These are phyloP conservation scores for Pythium periplocum DNA, from an alignment of 352 stramenopile species.

Conservation along the genomic window DNA sequence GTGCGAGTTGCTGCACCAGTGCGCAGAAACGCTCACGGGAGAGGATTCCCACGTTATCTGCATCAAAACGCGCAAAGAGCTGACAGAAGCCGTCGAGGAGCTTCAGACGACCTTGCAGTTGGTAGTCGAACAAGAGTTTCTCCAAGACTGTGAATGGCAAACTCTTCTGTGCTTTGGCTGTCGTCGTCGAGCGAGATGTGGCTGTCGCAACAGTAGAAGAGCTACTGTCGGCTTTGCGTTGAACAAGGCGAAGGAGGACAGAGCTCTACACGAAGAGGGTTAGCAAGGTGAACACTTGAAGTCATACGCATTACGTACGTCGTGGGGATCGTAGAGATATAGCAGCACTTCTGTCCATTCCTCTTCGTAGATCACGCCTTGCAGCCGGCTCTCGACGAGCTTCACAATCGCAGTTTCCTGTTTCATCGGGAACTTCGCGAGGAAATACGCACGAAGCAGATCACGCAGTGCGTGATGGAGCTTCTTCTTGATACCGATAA, in stretches of 20 bases:
- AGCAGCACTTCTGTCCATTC: slow-evolving; percentile 70
- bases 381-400: slow-evolving; percentile 38
- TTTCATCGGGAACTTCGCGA: slow-evolving; percentile 61
- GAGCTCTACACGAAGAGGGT: slow-evolving; percentile 29
- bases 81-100: slow-evolving; percentile 50
- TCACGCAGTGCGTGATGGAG: slow-evolving; percentile 70
- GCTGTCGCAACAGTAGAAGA: neutral
- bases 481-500: slow-evolving; percentile 69
- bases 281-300: neutral
- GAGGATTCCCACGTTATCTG: slow-evolving; percentile 54
- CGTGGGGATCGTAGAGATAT: slow-evolving; percentile 72
- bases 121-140: slow-evolving; percentile 69
- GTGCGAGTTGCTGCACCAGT: slow-evolving; percentile 7
- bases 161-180: neutral
- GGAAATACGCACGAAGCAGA: slow-evolving; percentile 64
- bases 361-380: slow-evolving; percentile 39
- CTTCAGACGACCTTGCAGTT: slow-evolving; percentile 57
- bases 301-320: slow-evolving; percentile 28
- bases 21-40: slow-evolving; percentile 6
- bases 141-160: slow-evolving; percentile 59
- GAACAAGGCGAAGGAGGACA: slow-evolving; percentile 35
- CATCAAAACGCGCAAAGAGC: slow-evolving; percentile 44
- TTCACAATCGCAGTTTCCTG: slow-evolving; percentile 41
- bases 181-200: neutral
- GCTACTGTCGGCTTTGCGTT: slow-evolving; percentile 30